These are phyloP conservation scores for sunflower (Helianthus annuus) DNA, from an alignment of 129 eudicot genomes.

Conservation along the genomic window DNA sequence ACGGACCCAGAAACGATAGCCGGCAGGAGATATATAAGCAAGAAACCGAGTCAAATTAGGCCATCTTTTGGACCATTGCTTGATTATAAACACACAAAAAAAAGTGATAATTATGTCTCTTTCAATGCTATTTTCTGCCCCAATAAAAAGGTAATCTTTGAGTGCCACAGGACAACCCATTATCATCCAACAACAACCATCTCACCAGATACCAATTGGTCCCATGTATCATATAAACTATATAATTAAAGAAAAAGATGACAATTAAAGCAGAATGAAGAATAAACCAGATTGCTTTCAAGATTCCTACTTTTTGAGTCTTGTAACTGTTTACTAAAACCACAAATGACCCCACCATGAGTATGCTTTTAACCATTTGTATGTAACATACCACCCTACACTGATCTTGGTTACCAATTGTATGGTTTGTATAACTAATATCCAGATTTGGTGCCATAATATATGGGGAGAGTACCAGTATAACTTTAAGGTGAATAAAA, in stretches of 20 bases:
- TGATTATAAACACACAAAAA: conserved; percentile 15
- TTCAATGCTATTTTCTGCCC: conserved; percentile 23
- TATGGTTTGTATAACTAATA: conserved; percentile 2
- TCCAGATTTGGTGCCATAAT: conserved; percentile 5
- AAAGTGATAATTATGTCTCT: conserved; percentile 29
- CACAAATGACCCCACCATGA: conserved; percentile 28
- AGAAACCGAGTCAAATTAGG: conserved; percentile 19
- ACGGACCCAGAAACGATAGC: conserved; percentile 17
- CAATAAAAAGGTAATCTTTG: conserved; percentile 38
- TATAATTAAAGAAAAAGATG: conserved; percentile 16
- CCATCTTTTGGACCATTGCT: conserved; percentile 32
- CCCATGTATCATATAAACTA: conserved; percentile 24
- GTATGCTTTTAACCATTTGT: conserved; percentile 15
- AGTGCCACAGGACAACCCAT: conserved; percentile 37
- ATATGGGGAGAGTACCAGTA: not conserved
- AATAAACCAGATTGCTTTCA: conserved; percentile 19
- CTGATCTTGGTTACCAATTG: conserved; percentile 5
- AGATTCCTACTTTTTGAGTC: conserved; percentile 30
- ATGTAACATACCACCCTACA: conserved; percentile 8
- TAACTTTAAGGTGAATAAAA: not conserved
- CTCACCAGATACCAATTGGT: conserved; percentile 32
- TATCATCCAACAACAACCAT: conserved; percentile 30
- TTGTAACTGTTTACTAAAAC: conserved; percentile 14
- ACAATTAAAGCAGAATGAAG: conserved; percentile 22
- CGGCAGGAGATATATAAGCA: conserved; percentile 12